Conservation (phyloP, 148 eudicot genomes). For the Rhododendron williamsianum region DNA sequence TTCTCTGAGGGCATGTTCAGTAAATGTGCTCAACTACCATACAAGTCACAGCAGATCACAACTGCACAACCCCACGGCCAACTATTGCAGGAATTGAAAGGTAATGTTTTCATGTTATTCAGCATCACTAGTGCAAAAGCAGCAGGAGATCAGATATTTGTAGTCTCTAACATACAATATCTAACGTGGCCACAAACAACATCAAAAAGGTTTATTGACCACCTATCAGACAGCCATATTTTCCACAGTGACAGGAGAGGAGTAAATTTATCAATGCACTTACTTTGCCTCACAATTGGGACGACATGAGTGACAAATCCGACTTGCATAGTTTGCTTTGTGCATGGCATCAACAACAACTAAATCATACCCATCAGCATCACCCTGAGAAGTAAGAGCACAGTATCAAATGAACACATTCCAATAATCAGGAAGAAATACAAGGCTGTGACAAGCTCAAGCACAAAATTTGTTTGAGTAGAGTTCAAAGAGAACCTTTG, state of each 20-base stretch:
- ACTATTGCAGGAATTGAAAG: neutral
- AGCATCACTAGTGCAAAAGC: neutral
- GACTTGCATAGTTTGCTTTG: slow-evolving; percentile 97
- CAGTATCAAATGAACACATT: neutral
- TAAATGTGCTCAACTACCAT: neutral
- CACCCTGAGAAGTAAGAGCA: slow-evolving; percentile 55
- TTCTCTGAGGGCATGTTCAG: neutral
- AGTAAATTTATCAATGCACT: slow-evolving; percentile 22
- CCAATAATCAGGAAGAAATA: slow-evolving; percentile 9
- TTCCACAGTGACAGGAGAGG: neutral
- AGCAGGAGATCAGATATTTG: neutral
- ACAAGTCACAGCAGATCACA: neutral
- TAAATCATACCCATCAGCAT: slow-evolving; percentile 97
- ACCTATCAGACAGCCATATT: slow-evolving; percentile 1
- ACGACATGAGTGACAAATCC: slow-evolving; percentile 94
- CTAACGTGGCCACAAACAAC: neutral
- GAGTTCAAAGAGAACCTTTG: slow-evolving; percentile 54
- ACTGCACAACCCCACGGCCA: neutral
- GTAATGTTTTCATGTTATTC: neutral
- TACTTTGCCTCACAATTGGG: slow-evolving; percentile 99
- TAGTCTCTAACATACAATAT: neutral
- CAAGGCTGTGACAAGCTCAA: neutral
- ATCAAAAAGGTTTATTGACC: neutral
- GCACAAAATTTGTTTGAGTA: neutral
- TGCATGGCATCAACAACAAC: slow-evolving; percentile 99